Evolutionary conservation across 352 stramenopile species (phyloP).

Genomic region (Phytophthora colocasiae): DNA sequence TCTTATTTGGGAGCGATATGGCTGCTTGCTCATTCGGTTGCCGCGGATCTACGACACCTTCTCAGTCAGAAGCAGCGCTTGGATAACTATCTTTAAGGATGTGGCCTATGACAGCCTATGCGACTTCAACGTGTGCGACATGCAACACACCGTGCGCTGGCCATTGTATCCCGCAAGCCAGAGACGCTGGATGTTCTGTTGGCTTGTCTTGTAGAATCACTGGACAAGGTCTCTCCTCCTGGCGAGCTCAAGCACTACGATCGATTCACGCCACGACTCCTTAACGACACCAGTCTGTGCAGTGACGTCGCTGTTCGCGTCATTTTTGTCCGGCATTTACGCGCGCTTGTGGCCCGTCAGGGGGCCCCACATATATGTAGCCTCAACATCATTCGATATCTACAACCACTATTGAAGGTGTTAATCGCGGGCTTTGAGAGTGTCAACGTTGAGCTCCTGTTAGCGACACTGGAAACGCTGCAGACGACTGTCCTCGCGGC

Average conservation of each 20-base stretch:
- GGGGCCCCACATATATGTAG: conserved; percentile 71
- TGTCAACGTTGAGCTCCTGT: conserved; percentile 54
- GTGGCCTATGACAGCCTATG: no score
- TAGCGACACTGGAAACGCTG: conserved; percentile 70
- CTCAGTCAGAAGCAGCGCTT: no score
- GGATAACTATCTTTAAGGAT: no score
- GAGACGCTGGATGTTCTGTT: conserved; percentile 66
- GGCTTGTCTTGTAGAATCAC: conserved; percentile 55
- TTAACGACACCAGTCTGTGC: conserved; percentile 69
- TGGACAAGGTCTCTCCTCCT: conserved; percentile 70
- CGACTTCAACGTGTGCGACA: no score
- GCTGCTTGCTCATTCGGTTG: no score
- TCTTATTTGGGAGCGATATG: no score
- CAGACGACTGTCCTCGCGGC: conserved; percentile 56
- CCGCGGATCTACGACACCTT: no score
- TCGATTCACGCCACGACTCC: conserved; percentile 65
- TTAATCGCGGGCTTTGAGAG: conserved; percentile 72
- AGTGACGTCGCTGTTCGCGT: conserved; percentile 63
- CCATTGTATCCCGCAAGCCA: conserved; percentile 66
- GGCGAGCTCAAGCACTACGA: conserved; percentile 73
- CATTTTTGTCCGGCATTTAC: conserved; percentile 66
- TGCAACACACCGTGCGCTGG: neutral
- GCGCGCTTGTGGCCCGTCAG: conserved; percentile 51
- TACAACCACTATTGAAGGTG: conserved; percentile 84
- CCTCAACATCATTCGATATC: conserved; percentile 72